Evolutionary conservation across 306 rosid genomes (phyloP).

Genomic region (Macrotyloma uniflorum): DNA sequence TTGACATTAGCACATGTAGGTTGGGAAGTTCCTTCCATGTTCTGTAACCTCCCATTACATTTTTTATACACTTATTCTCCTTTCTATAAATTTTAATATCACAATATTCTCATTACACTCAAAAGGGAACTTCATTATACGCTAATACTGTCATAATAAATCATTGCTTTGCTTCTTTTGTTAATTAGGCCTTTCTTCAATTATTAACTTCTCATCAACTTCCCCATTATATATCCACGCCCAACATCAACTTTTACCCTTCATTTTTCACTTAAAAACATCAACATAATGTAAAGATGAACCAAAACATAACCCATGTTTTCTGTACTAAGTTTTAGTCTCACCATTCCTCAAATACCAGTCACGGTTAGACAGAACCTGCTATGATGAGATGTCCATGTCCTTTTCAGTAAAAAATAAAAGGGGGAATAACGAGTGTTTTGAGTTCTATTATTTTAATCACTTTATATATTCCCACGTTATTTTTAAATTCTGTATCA

Average conservation of each 20-base stretch:
- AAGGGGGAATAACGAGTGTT: constrained; percentile 9
- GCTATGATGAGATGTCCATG: constrained; percentile 19
- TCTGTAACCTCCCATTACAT: no score
- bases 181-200: constrained; percentile 19
- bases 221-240: constrained; percentile 37
- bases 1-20: constrained; percentile 60
- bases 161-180: constrained; percentile 37
- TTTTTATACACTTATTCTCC: constrained; percentile 26
- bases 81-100: neutral
- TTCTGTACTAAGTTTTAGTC: neutral
- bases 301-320: neutral
- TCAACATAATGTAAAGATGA: constrained; percentile 5
- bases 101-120: constrained; percentile 24
- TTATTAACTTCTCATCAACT: constrained; percentile 25
- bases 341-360: constrained; percentile 20
- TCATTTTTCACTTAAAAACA: neutral
- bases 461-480: neutral
- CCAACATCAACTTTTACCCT: neutral
- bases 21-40: constrained; percentile 42
- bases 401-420: constrained; percentile 13
- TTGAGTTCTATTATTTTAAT: constrained; percentile 19
- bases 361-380: constrained; percentile 9
- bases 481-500: neutral
- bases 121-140: constrained; percentile 32
- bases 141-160: constrained; percentile 9